These are phyloP conservation scores for Mimosa pudica DNA, from an alignment of 306 rosid genomes.

Conservation along the genomic window DNA sequence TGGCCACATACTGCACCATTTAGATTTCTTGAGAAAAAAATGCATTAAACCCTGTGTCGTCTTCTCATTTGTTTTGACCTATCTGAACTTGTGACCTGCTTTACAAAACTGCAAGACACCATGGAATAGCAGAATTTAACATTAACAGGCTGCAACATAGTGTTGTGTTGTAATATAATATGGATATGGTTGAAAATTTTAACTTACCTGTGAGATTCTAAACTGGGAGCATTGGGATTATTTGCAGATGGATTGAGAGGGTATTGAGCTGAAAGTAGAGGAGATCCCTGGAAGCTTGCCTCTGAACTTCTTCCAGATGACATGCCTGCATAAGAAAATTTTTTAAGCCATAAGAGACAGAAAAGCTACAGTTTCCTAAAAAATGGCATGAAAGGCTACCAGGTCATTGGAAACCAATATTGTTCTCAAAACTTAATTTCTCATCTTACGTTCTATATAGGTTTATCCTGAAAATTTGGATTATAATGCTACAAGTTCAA, in stretches of 20 bases:
- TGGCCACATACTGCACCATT: conserved; percentile 5
- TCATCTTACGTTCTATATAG: neutral
- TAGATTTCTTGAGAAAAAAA: conserved; percentile 24
- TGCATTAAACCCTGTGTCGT: conserved; percentile 33
- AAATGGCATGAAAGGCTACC: neutral
- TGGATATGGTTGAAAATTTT: conserved; percentile 9
- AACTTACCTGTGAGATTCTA: conserved; percentile 66
- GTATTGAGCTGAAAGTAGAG: conserved; percentile 55
- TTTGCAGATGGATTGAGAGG: conserved; percentile 55
- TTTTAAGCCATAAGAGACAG: conserved; percentile 5
- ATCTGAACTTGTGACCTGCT: conserved; percentile 59
- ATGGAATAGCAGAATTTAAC: conserved; percentile 19
- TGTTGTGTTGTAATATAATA: neutral
- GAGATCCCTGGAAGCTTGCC: conserved; percentile 59
- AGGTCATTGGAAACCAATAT: neutral
- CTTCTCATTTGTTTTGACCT: conserved; percentile 38
- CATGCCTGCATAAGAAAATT: conserved; percentile 58
- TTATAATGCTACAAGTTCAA: neutral
- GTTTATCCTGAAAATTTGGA: neutral
- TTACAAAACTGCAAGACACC: conserved; percentile 59
- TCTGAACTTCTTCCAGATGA: conserved; percentile 55
- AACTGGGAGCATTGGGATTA: conserved; percentile 50
- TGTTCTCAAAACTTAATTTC: neutral
- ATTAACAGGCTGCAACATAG: conserved; percentile 22
- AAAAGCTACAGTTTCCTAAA: neutral